Base-by-base conservation (phyloP, 805 yeast species). In the Teunomyces gatunensis region DNA sequence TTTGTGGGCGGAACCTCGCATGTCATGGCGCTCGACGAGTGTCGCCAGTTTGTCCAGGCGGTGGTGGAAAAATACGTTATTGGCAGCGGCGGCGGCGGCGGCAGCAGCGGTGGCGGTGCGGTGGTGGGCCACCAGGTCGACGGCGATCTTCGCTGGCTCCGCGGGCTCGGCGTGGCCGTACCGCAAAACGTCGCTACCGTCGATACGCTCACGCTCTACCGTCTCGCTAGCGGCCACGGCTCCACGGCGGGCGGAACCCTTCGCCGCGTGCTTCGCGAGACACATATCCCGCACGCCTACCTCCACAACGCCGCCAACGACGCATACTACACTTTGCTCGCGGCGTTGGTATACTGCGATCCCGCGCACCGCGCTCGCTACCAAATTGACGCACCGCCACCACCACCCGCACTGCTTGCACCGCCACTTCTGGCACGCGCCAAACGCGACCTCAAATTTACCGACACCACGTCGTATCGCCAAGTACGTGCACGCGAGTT, bases 221-320 rank as follows among this genome's bases (percentile, higher is more conserved):
- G 33, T 13, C 27, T 59, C 13, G 46, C 59, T 9, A n/a, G 34
- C 34, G 34, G 7, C 5, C 41, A 18, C 20, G 60, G 5, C 34
- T 18, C 20, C 20, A 18, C 44, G 11, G 29, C 45, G 9, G 60
- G 59, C 9, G 63, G 60, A 6, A 53, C 60, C 1, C 51, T 62
- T 3, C 50, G 62, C 4, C 60, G 61, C 2, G 50, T 59, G 15
- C 45, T 62, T 11, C 58, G 61, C 6, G 37, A 47, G 9, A 44
- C 53, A 29, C 55, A 48, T 2, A 54, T 62, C 17, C 61, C 64
- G 7, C 61, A 61, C 28, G 59, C 58, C n/a, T 47, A 54, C 23
- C 57, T 62, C 32, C 67, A 62, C 44, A 62, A 62, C 42, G 67
- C 67, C 1, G 65, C 61, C 42, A 62, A 62, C 49, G 67, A 62